A percentile compares a stretch with the other conserved stretches of the same genome.
These are phyloP conservation scores for Caryopteris hybrid DNA, from an alignment of 305 asterid species.

Conservation along the genomic window DNA sequence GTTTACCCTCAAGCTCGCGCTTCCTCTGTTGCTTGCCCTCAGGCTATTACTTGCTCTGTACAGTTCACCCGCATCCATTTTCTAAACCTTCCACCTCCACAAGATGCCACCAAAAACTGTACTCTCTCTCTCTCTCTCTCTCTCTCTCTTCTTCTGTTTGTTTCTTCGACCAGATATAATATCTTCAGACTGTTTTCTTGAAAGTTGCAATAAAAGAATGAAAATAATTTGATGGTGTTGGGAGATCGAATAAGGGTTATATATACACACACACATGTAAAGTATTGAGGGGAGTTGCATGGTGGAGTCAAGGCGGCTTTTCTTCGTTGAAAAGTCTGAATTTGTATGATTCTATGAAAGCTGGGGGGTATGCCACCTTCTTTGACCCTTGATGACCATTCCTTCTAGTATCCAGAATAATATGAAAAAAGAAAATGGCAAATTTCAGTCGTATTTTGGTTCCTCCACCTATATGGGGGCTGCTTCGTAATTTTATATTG, in stretches of 20 bases:
- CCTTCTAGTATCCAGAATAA: background rate
- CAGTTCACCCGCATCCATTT: slow-evolving; percentile 36
- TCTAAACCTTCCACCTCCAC: no score
- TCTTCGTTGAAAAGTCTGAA: background rate
- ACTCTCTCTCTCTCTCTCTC: no score
- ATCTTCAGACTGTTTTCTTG: no score
- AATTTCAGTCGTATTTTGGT: background rate
- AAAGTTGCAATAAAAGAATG: background rate
- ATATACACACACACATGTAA: no score
- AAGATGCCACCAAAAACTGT: no score
- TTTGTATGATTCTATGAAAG: background rate
- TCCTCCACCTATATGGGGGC: background rate
- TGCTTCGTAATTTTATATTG: background rate
- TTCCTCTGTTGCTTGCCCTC: slow-evolving; percentile 18
- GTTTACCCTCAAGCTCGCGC: slow-evolving; percentile 17
- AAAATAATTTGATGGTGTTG: background rate
- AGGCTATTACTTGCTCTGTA: slow-evolving; percentile 30
- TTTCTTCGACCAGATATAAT: no score
- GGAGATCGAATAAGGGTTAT: background rate
- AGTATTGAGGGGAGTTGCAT: no score
- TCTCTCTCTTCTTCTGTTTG: no score
- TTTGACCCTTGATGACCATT: background rate
- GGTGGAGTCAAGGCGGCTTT: slow-evolving; percentile 5
- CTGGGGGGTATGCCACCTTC: background rate
- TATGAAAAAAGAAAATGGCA: background rate